Evolutionary conservation across 2,329 filamentous ascomycete species (phyloP).

Genomic region (Neocatenulostroma microsporum): DNA sequence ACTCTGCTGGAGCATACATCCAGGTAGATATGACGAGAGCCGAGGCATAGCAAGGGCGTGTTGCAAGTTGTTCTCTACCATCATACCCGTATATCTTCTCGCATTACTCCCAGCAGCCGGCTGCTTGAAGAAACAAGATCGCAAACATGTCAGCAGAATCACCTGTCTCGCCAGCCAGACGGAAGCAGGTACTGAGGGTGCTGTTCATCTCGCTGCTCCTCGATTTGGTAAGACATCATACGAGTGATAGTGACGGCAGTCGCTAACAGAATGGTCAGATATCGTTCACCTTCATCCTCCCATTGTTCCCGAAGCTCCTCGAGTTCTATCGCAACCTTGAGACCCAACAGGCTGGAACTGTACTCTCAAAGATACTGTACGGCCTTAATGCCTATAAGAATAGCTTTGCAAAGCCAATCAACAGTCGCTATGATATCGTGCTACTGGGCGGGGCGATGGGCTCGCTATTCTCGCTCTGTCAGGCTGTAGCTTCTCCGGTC

Average conservation of each 20-base stretch:
- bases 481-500: slow-evolving; percentile 83
- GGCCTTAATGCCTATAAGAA: slow-evolving; percentile 94
- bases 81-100: too few relatives aligned
- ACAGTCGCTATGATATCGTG: slow-evolving; percentile 94
- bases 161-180: slow-evolving; percentile 26
- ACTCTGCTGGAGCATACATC: too few relatives aligned
- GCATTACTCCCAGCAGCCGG: too few relatives aligned
- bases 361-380: slow-evolving; percentile 70
- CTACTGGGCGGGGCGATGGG: slow-evolving; percentile 88
- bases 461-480: slow-evolving; percentile 85
- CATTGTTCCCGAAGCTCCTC: slow-evolving; percentile 88
- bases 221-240: slow-evolving; percentile 58
- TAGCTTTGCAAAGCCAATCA: slow-evolving; percentile 83
- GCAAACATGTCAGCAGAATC: slow-evolving; percentile 11
- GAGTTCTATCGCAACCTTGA: slow-evolving; percentile 92
- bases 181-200: slow-evolving; percentile 77
- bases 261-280: slow-evolving; percentile 50
- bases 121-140: too few relatives aligned
- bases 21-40: too few relatives aligned
- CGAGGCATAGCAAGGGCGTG: too few relatives aligned
- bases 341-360: slow-evolving; percentile 48
- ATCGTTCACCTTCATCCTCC: slow-evolving; percentile 97
- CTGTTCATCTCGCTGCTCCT: slow-evolving; percentile 83
- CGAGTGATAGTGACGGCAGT: background rate
- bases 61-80: too few relatives aligned